Evolutionary conservation across 1,284 basidiomycete species (phyloP).

Genomic region (Anthracocystis setariae): DNA sequence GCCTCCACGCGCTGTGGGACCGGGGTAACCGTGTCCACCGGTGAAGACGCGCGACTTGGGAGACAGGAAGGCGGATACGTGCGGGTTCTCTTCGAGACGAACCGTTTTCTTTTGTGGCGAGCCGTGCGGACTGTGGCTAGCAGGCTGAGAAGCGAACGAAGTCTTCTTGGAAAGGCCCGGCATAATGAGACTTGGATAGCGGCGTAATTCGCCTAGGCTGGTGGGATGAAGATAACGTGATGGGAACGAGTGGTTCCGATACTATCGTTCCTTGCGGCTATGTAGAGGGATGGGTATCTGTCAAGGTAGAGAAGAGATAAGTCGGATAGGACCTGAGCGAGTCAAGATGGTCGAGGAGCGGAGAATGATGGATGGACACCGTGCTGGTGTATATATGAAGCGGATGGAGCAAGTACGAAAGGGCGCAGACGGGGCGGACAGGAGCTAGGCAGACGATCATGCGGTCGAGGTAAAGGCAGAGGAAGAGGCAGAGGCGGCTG

Average conservation of each 20-base stretch:
- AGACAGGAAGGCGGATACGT: slow-evolving; percentile 54
- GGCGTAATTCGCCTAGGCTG: background rate
- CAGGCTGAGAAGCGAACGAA: slow-evolving; percentile 13
- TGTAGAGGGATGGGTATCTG: background rate
- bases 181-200: slow-evolving; percentile 7
- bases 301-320: background rate
- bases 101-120: slow-evolving; percentile 37
- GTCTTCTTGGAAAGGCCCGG: slow-evolving; percentile 34
- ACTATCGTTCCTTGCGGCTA: too few relatives aligned
- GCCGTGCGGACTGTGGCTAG: slow-evolving; percentile 10
- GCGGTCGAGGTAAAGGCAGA: too few relatives aligned
- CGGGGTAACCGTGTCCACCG: slow-evolving; percentile 35
- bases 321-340: too few relatives aligned
- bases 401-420: background rate
- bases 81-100: slow-evolving; percentile 38
- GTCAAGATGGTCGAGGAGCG: too few relatives aligned
- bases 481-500: background rate
- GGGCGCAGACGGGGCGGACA: too few relatives aligned
- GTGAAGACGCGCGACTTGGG: slow-evolving; percentile 53
- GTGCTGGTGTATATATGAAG: background rate
- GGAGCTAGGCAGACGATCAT: too few relatives aligned
- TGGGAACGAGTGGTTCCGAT: too few relatives aligned
- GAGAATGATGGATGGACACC: background rate
- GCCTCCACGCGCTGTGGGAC: slow-evolving; percentile 7
- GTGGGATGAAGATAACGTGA: background rate